Conservation (phyloP, 2,329 filamentous ascomycete species). For the Aspergillus brunneoviolaceus region DNA sequence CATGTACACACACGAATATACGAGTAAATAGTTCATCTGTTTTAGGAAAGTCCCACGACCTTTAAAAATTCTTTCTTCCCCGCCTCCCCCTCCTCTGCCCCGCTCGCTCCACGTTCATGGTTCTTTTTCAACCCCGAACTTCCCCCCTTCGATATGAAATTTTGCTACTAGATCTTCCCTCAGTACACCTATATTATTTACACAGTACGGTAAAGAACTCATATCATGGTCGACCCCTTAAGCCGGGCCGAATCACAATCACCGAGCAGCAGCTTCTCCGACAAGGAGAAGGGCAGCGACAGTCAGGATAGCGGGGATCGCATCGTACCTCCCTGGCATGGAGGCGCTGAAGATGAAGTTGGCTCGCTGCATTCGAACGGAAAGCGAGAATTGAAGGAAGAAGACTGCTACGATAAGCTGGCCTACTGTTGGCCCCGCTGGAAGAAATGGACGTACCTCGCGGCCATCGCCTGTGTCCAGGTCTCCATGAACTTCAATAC, state of each 20-base stretch:
- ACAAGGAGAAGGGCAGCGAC: not conserved
- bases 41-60: not conserved
- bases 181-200: not conserved
- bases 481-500: slow-evolving; percentile 76
- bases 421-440: slow-evolving; percentile 54
- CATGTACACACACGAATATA: no score
- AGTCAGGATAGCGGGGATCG: not conserved
- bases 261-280: not conserved
- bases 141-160: not conserved
- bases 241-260: not conserved
- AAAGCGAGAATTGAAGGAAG: slow-evolving; percentile 42
- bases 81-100: not conserved
- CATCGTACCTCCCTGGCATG: not conserved
- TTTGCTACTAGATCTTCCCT: not conserved
- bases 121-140: not conserved
- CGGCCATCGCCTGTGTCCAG: slow-evolving; percentile 66
- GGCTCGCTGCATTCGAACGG: slow-evolving; percentile 10
- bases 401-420: slow-evolving; percentile 62
- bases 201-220: not conserved
- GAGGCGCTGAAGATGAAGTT: not conserved
- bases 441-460: slow-evolving; percentile 37
- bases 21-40: not conserved
- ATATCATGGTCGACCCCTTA: not conserved
- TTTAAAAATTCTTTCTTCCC: not conserved
- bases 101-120: not conserved